phyloP scores from a whole-genome alignment of 371 early-diverging fungal species.

The Mortierella sp. region DNA sequence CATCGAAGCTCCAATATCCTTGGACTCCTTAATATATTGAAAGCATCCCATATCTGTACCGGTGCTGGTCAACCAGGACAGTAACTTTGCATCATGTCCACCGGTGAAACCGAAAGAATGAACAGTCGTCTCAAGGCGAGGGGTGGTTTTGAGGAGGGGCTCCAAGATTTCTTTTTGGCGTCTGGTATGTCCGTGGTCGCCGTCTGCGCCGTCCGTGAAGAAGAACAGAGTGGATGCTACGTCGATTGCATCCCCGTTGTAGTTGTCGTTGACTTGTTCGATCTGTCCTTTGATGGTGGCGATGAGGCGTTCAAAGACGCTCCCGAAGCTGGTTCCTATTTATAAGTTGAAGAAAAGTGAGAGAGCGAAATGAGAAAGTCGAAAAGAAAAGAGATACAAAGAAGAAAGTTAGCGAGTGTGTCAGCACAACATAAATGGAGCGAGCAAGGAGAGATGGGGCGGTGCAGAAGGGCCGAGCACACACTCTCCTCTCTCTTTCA shows the following conservation, averaged over 20 bases:
- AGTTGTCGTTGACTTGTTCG: background rate
- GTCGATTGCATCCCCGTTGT: background rate
- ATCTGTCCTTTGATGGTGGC: background rate
- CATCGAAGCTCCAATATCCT: constrained; percentile 49
- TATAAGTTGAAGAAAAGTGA: background rate
- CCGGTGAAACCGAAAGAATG: constrained; percentile 52
- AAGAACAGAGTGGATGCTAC: constrained; percentile 45
- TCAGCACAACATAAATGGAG: background rate
- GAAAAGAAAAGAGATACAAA: background rate
- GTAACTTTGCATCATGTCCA: constrained; percentile 44
- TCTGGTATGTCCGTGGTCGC: background rate
- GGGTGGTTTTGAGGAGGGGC: constrained; percentile 18
- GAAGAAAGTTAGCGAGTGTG: background rate
- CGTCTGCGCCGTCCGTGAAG: constrained; percentile 53
- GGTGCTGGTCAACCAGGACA: constrained; percentile 45
- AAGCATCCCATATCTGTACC: constrained; percentile 45
- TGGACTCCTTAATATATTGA: constrained; percentile 53
- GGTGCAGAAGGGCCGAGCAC: constrained; percentile 12
- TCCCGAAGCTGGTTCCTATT: constrained; percentile 43
- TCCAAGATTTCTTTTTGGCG: constrained; percentile 21
- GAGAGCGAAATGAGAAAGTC: background rate
- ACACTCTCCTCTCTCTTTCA: background rate
- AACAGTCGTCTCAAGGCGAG: constrained; percentile 31
- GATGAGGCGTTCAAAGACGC: constrained; percentile 25
- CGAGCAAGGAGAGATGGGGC: constrained; percentile 11